Evolutionary conservation across 306 rosid species (phyloP).

Genomic region (Citrullus mucosospermus): DNA sequence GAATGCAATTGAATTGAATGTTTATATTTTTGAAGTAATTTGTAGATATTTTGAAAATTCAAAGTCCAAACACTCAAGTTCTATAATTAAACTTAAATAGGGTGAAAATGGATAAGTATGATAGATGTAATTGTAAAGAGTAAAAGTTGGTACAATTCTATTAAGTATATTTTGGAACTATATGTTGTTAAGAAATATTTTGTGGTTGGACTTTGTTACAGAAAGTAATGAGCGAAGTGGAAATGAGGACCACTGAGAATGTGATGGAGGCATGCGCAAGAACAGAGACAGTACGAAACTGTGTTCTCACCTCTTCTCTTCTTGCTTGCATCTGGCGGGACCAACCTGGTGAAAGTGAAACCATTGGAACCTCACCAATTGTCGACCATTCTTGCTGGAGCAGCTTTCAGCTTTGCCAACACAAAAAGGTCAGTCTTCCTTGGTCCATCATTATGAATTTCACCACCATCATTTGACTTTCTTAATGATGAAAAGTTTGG

Average conservation of each 20-base stretch:
- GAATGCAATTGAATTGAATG: too few relatives aligned
- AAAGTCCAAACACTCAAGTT: too few relatives aligned
- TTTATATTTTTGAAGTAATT: not conserved
- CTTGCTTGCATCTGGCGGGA: constrained; percentile 69
- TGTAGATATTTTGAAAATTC: not conserved
- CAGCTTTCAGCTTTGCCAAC: constrained; percentile 42
- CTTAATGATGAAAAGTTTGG: not conserved
- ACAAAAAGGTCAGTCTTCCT: constrained; percentile 40
- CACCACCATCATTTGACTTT: not conserved
- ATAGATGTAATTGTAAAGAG: too few relatives aligned
- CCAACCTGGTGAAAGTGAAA: not conserved
- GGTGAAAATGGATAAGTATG: too few relatives aligned
- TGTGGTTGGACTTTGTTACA: constrained; percentile 8
- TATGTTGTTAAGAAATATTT: not conserved
- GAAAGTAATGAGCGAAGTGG: constrained; percentile 84
- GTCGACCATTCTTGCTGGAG: constrained; percentile 65
- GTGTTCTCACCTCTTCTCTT: constrained; percentile 82
- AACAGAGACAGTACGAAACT: constrained; percentile 47
- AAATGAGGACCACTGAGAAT: constrained; percentile 48
- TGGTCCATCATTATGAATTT: not conserved
- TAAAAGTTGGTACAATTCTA: too few relatives aligned
- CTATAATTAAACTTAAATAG: too few relatives aligned
- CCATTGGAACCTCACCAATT: constrained; percentile 1
- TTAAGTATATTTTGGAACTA: too few relatives aligned
- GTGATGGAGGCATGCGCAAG: constrained; percentile 80